A percentile compares a stretch with the other conserved stretches of the same genome.
Evolutionary conservation across 2,329 filamentous ascomycete genomes (phyloP).

Genomic region (Diaporthe sp.): DNA sequence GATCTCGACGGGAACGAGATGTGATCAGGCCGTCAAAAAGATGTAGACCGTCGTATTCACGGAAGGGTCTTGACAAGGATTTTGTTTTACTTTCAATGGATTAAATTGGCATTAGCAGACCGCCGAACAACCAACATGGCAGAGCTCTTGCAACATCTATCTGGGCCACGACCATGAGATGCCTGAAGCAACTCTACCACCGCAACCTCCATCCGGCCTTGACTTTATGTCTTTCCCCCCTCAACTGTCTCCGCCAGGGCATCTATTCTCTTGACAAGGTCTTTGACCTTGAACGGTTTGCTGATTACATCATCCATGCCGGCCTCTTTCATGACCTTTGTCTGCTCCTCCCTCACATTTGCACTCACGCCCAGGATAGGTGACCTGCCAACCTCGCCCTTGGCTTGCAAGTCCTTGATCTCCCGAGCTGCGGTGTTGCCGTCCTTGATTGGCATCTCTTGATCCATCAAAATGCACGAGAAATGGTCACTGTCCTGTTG

Average conservation of each 20-base stretch:
- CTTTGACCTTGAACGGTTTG: constrained; percentile 31
- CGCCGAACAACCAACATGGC: neutral
- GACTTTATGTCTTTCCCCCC: neutral
- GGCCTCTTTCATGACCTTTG: constrained; percentile 13
- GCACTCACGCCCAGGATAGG: constrained; percentile 28
- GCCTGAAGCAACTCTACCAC: neutral
- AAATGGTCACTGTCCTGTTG: neutral
- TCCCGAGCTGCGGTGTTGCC: constrained; percentile 20
- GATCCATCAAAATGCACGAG: constrained; percentile 34
- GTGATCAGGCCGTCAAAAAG: too few relatives aligned
- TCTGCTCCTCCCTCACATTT: constrained; percentile 32
- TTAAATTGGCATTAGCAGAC: too few relatives aligned
- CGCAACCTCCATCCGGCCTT: accelerated
- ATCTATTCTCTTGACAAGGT: constrained; percentile 24
- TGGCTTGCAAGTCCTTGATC: constrained; percentile 11
- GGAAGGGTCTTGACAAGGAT: too few relatives aligned
- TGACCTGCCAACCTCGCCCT: constrained; percentile 18
- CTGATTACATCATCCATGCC: constrained; percentile 34
- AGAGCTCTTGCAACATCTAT: neutral
- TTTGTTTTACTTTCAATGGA: too few relatives aligned
- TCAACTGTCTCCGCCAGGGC: neutral
- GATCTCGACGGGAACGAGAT: neutral
- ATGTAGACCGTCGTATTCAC: too few relatives aligned
- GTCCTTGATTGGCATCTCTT: constrained; percentile 34
- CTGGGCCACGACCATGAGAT: neutral